A percentile compares a stretch with the other conserved stretches of the same genome.
Evolutionary conservation across 2,329 filamentous ascomycete species (phyloP).

Genomic region (Arthrobotrys conoides): DNA sequence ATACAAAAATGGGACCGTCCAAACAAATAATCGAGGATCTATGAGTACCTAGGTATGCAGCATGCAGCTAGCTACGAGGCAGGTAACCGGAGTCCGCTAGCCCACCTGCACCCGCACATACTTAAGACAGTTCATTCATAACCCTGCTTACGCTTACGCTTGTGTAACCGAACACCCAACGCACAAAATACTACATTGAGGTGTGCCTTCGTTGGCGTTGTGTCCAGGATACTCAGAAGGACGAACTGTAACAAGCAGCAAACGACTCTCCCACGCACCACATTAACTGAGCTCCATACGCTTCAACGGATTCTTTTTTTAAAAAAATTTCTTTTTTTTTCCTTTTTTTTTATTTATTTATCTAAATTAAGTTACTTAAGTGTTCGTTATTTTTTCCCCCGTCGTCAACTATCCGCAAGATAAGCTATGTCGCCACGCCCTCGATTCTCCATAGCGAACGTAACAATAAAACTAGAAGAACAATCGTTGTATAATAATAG

Average conservation of each 20-base stretch:
- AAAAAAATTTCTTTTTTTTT: not conserved
- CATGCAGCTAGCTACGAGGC: too few relatives aligned
- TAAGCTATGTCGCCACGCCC: not conserved
- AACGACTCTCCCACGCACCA: too few relatives aligned
- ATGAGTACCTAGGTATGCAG: too few relatives aligned
- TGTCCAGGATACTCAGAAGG: not conserved
- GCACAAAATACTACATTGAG: slow-evolving; percentile 19
- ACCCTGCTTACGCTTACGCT: not conserved
- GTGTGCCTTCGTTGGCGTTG: not conserved
- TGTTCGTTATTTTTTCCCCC: not conserved
- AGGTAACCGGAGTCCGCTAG: not conserved
- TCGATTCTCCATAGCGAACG: not conserved
- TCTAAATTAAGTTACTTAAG: not conserved
- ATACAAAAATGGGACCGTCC: too few relatives aligned
- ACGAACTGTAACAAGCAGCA: not conserved
- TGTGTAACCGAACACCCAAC: slow-evolving; percentile 12
- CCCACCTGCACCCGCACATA: not conserved
- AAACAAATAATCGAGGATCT: too few relatives aligned
- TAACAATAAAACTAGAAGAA: not conserved
- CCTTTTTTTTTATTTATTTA: too few relatives aligned
- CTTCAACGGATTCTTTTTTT: not conserved
- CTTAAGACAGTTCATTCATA: too few relatives aligned
- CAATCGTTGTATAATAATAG: slow-evolving; percentile 4
- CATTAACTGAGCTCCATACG: too few relatives aligned
- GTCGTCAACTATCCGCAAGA: not conserved